Evolutionary conservation across 177 flowering plant genomes (phyloP), one percentile per base, ranked within the genome.

Genomic region (Telopea speciosissima): DNA sequence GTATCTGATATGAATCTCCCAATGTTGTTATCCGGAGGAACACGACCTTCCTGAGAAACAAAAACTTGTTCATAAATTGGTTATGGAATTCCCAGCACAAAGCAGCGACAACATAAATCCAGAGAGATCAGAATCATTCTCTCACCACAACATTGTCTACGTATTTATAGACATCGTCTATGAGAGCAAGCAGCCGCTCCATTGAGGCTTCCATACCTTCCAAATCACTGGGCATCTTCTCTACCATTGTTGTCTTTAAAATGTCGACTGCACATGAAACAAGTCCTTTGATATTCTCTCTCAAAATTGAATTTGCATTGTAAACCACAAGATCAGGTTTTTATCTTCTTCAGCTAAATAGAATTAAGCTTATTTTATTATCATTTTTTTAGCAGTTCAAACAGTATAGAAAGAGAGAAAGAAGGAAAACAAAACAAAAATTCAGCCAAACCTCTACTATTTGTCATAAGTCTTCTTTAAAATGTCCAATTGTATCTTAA

Each of bases 121-220:
- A 60, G 21, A 23, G 31, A 70, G 2, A 42, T 22, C 62, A 16
- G 14, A 25, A 42, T 17, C 13, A 25, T 3, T 66, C n/a, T 45
- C 96, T 86, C 72, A 95, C 99, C 97, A 90, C 96, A 75, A 91
- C 98, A 86, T 84, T 83, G 74, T 96, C 98, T 21, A 93, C 97
- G 78, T 91, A 91, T 85, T 86, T 91, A 81, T 82, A 83, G 61
- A 90, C 81, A 73, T 95, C 95, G 64, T 90, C 92, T 28, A 93
- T 91, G 16, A 96, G 72, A 76, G 89, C 81, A 56, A 90, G 81
- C 33, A 93, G 78, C 59, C 91, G 76, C 73, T 86, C 88, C 95
- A 90, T 89, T 26, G 98, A 76, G 68, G 87, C 84, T 78, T 93
- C 98, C 99, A 96, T 93, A 73, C 95, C 97, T 83, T 96, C 99